Percentiles rank a stretch among this genome's conserved stretches.
phyloP scores from a whole-genome alignment of 1,284 basidiomycete genomes.

The Stygiomarasmius scandens region DNA sequence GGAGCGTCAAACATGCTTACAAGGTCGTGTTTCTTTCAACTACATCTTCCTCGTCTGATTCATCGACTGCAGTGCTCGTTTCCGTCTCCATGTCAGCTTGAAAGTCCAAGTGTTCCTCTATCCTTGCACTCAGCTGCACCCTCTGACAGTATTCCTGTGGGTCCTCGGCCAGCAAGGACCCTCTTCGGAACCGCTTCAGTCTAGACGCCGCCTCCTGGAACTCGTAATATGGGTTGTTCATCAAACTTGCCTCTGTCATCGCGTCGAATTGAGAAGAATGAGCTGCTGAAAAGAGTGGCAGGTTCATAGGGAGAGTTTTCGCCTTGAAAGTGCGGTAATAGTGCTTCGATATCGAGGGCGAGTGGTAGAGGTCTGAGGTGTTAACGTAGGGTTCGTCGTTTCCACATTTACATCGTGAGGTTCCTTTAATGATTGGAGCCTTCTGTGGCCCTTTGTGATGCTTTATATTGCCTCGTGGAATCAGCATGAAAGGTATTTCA shows the following conservation, averaged over 20 bases:
- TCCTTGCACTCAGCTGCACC: background rate
- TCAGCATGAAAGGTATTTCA: background rate
- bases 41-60: background rate
- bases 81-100: background rate
- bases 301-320: background rate
- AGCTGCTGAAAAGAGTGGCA: background rate
- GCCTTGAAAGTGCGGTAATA: too few relatives aligned
- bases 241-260: background rate
- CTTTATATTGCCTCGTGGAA: background rate
- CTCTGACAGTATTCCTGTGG: background rate
- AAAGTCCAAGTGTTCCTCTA: background rate
- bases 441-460: background rate
- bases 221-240: background rate
- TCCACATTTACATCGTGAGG: background rate
- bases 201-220: background rate
- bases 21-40: too few relatives aligned
- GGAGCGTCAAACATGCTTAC: too few relatives aligned
- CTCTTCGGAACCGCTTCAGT: background rate
- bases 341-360: background rate
- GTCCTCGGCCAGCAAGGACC: background rate
- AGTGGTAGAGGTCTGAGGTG: background rate
- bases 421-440: background rate
- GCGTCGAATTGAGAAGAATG: background rate
- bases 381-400: background rate
- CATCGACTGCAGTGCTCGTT: background rate